A percentile compares a stretch with the other conserved stretches of the same genome.
Conservation (phyloP, 352 stramenopile genomes). For the Phytophthora uliginosa region DNA sequence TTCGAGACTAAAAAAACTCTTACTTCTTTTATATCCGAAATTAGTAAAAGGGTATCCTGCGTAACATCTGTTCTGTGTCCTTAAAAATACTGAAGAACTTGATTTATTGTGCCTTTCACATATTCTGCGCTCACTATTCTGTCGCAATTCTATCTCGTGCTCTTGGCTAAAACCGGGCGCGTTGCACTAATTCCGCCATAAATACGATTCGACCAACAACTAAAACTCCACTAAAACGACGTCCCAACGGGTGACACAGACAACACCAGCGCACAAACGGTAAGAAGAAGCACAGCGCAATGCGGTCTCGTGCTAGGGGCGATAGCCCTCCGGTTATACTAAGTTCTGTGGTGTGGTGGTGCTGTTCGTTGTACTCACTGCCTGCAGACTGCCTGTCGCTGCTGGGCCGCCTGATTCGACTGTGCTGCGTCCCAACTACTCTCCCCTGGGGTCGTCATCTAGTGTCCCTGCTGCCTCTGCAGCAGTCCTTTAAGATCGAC, state of each 20-base stretch:
- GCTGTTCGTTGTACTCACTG: background rate
- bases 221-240: background rate
- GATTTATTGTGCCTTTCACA: background rate
- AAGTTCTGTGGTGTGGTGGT: background rate
- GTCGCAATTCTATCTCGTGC: background rate
- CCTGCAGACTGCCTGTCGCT: background rate
- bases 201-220: background rate
- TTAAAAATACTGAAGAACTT: no score
- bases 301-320: background rate
- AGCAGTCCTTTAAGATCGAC: no score
- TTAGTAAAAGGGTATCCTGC: no score
- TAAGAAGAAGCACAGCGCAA: background rate
- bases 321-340: background rate
- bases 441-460: background rate
- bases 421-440: no score
- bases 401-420: no score
- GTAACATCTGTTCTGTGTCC: no score
- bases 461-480: no score
- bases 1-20: no score
- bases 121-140: background rate
- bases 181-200: background rate
- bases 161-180: background rate
- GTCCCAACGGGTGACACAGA: background rate
- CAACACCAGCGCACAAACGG: background rate
- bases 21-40: no score